Evolutionary conservation across 2,329 filamentous ascomycete species (phyloP).

Genomic region (Paecilomyces dactylethromorphus): DNA sequence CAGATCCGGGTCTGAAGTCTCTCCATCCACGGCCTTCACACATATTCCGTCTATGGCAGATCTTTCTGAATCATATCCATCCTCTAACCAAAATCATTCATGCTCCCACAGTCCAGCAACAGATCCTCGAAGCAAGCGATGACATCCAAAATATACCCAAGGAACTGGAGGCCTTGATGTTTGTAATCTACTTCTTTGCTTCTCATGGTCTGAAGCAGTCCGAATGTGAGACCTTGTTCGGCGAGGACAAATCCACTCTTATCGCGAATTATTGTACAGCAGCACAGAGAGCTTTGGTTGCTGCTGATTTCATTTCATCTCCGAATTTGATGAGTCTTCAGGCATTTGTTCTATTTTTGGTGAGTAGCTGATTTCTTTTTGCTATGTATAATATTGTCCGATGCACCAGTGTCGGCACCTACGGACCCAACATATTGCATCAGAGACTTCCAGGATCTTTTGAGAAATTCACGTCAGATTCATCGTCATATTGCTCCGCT

Average conservation of each 20-base stretch:
- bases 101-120: conserved; percentile 49
- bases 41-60: conserved; percentile 20
- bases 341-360: conserved; percentile 3
- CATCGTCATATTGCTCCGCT: not conserved
- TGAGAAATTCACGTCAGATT: not conserved
- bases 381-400: too few species aligned
- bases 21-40: conserved; percentile 24
- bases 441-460: not conserved
- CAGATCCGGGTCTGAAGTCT: conserved; percentile 34
- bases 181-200: conserved; percentile 57
- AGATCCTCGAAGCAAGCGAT: conserved; percentile 17
- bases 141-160: conserved; percentile 9
- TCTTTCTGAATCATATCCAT: conserved; percentile 38
- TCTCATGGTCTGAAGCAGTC: conserved; percentile 48
- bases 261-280: conserved; percentile 23
- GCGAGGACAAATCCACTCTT: conserved; percentile 23
- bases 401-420: too few species aligned
- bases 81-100: conserved; percentile 67
- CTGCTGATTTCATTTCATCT: not conserved
- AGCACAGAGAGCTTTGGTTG: not conserved
- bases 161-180: conserved; percentile 57
- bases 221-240: conserved; percentile 42
- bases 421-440: too few species aligned
- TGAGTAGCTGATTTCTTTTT: not conserved
- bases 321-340: not conserved